These are phyloP conservation scores for Myxozyma nipponensis DNA, from an alignment of 805 yeast species.

Conservation along the genomic window DNA sequence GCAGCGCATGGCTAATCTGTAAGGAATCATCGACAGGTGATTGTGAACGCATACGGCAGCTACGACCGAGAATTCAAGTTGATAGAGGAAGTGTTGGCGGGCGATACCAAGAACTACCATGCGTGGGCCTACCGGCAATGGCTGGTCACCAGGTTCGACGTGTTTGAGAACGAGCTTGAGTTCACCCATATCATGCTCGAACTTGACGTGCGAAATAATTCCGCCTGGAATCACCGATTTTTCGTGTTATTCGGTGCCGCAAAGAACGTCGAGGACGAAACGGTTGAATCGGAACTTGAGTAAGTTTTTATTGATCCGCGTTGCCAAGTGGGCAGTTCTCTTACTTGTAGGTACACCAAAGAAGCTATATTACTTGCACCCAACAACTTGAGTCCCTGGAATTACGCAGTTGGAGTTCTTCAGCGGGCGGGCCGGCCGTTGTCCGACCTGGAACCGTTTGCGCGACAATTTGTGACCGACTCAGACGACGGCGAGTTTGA, in stretches of 20 bases:
- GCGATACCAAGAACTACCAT: slow-evolving; percentile 88
- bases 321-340: no score
- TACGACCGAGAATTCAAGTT: slow-evolving; percentile 61
- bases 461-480: slow-evolving; percentile 43
- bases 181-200: slow-evolving; percentile 50
- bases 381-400: slow-evolving; percentile 83
- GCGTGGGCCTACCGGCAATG: slow-evolving; percentile 93
- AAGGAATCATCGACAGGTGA: slow-evolving; percentile 71
- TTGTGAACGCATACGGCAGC: slow-evolving; percentile 17
- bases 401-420: slow-evolving; percentile 64
- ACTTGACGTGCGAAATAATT: slow-evolving; percentile 76
- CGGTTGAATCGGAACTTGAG: slow-evolving; percentile 29
- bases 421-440: slow-evolving; percentile 35
- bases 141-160: slow-evolving; percentile 58
- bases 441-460: slow-evolving; percentile 43
- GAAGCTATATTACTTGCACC: slow-evolving; percentile 57
- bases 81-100: slow-evolving; percentile 61
- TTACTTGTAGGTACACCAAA: slow-evolving; percentile 35
- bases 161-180: slow-evolving; percentile 50
- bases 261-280: slow-evolving; percentile 42
- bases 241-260: slow-evolving; percentile 45
- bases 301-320: slow-evolving; percentile 36
- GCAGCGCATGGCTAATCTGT: not conserved
- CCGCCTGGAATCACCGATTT: slow-evolving; percentile 89
- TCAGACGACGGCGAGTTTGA: slow-evolving; percentile 25